Conservation (phyloP, 1,284 basidiomycete species). For the Ustilago tritici region DNA sequence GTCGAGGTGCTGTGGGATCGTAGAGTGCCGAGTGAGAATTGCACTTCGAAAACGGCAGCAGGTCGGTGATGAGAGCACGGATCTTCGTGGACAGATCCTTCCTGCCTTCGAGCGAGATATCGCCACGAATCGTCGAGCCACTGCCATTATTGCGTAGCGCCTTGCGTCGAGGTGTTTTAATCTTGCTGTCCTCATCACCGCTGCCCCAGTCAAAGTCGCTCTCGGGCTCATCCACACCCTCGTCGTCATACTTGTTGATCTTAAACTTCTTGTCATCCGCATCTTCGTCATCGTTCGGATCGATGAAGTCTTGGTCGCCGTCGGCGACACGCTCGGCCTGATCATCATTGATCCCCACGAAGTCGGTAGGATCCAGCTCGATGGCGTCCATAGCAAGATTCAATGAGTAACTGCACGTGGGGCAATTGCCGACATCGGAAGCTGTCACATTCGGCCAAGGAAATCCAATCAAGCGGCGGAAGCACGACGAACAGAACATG, state of each 20-base stretch:
- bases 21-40: constrained; percentile 60
- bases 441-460: constrained; percentile 42
- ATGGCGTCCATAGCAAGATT: constrained; percentile 56
- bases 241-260: constrained; percentile 12
- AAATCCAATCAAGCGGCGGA: constrained; percentile 65
- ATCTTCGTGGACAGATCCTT: constrained; percentile 65
- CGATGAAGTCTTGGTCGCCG: constrained; percentile 25
- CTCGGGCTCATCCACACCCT: constrained; percentile 18
- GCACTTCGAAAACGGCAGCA: constrained; percentile 66
- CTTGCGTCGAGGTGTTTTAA: constrained; percentile 6
- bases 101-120: constrained; percentile 39
- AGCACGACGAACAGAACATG: constrained; percentile 75
- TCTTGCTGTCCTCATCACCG: constrained; percentile 17
- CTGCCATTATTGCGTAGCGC: constrained; percentile 27
- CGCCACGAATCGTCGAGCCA: constrained; percentile 7
- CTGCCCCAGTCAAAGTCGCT: constrained; percentile 50
- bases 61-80: constrained; percentile 61
- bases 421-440: constrained; percentile 72
- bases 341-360: constrained; percentile 46
- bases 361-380: constrained; percentile 48
- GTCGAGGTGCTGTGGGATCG: constrained; percentile 58
- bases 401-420: constrained; percentile 75
- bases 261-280: neutral
- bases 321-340: constrained; percentile 31
- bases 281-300: constrained; percentile 14